Conservation (phyloP, 805 yeast species). For the Zygosaccharomyces rouxii region DNA sequence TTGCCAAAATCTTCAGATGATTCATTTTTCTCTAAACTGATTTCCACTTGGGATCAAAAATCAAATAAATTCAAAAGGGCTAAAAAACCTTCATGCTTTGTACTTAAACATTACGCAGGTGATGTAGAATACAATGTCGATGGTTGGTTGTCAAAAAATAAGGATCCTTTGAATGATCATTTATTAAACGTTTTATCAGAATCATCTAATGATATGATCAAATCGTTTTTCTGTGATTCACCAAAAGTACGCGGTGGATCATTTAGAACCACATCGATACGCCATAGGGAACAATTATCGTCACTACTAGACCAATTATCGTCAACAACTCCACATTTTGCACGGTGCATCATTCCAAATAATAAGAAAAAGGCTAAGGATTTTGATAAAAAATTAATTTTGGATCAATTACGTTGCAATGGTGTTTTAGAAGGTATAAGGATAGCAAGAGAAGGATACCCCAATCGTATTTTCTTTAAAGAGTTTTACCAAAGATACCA, state of each 20-base stretch:
- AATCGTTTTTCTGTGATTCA: conserved; percentile 44
- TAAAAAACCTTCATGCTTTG: conserved; percentile 70
- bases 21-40: conserved; percentile 76
- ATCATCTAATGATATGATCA: conserved; percentile 56
- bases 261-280: conserved; percentile 67
- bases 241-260: conserved; percentile 21
- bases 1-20: conserved; percentile 85
- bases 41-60: conserved; percentile 54
- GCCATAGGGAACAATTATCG: conserved; percentile 80
- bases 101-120: conserved; percentile 91
- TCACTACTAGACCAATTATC: conserved; percentile 67
- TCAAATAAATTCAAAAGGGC: conserved; percentile 65
- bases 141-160: conserved; percentile 92
- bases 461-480: conserved; percentile 80
- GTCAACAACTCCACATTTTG: conserved; percentile 91
- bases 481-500: conserved; percentile 75
- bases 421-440: conserved; percentile 98
- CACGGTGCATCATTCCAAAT: conserved; percentile 92
- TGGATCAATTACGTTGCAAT: conserved; percentile 89
- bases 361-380: conserved; percentile 61
- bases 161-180: conserved; percentile 84
- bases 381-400: conserved; percentile 70
- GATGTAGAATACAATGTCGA: conserved; percentile 89
- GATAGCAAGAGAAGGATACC: conserved; percentile 95
- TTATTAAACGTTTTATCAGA: conserved; percentile 54